phyloP scores from a whole-genome alignment of 441 rosid genomes.

The Lepidium campestre region DNA sequence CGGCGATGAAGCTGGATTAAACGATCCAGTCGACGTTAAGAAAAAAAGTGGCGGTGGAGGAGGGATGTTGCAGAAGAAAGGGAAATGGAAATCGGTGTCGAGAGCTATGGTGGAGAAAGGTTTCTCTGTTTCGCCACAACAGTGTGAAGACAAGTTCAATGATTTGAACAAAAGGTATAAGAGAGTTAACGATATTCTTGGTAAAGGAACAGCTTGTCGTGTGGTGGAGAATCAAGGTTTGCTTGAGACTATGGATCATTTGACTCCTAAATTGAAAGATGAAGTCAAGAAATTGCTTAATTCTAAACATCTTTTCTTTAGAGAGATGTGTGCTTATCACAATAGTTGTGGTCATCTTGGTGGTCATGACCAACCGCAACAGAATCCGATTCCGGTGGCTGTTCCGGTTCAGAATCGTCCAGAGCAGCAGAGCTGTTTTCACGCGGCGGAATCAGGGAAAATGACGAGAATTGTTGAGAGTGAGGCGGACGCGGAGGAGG shows the following conservation, averaged over 20 bases:
- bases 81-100: slow-evolving; percentile 96
- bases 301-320: slow-evolving; percentile 85
- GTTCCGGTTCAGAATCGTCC: slow-evolving; percentile 24
- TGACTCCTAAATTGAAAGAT: slow-evolving; percentile 66
- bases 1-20: slow-evolving; percentile 72
- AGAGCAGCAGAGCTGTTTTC: slow-evolving; percentile 46
- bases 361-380: slow-evolving; percentile 32
- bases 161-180: slow-evolving; percentile 96
- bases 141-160: slow-evolving; percentile 94
- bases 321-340: slow-evolving; percentile 98
- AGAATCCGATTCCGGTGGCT: slow-evolving; percentile 9
- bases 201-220: slow-evolving; percentile 78
- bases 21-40: slow-evolving; percentile 41
- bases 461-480: slow-evolving; percentile 40
- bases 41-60: slow-evolving; percentile 51
- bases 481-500: slow-evolving; percentile 36
- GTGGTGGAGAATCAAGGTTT: slow-evolving; percentile 91
- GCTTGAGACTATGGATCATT: slow-evolving; percentile 73
- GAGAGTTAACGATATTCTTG: slow-evolving; percentile 90
- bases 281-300: slow-evolving; percentile 78
- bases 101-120: slow-evolving; percentile 96
- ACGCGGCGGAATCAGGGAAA: slow-evolving; percentile 38
- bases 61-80: slow-evolving; percentile 84
- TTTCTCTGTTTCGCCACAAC: slow-evolving; percentile 92
- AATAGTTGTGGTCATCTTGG: slow-evolving; percentile 65